phyloP scores from a whole-genome alignment of 768 basidiomycete species.

The Suillus clintonianus region DNA sequence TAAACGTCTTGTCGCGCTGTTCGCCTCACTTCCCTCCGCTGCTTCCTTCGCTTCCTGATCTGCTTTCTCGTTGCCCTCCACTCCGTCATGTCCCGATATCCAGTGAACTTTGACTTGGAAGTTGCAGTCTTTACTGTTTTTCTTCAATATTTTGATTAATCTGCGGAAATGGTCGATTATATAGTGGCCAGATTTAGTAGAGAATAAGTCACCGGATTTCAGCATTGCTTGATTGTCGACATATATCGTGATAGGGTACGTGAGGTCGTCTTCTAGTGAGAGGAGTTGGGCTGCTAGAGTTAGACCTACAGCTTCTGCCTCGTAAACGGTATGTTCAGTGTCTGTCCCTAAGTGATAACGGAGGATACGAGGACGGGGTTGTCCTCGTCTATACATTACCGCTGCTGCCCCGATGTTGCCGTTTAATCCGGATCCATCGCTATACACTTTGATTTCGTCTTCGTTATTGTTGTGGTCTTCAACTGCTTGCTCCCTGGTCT shows the following conservation, averaged over 20 bases:
- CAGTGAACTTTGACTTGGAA: background rate
- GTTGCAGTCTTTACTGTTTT: background rate
- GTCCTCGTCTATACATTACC: background rate
- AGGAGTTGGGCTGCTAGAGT: slow-evolving; percentile 14
- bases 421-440: slow-evolving; percentile 22
- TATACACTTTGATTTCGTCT: background rate
- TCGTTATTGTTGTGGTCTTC: background rate
- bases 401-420: slow-evolving; percentile 22
- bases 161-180: background rate
- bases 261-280: background rate
- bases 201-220: slow-evolving; percentile 21
- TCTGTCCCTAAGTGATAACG: slow-evolving; percentile 9
- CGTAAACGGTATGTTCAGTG: slow-evolving; percentile 24
- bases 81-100: background rate
- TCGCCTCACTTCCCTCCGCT: background rate
- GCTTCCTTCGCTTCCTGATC: slow-evolving; percentile 24
- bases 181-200: background rate
- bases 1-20: background rate
- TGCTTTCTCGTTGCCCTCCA: slow-evolving; percentile 21
- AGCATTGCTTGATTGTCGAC: slow-evolving; percentile 24
- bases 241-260: background rate
- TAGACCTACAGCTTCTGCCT: slow-evolving; percentile 25
- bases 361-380: slow-evolving; percentile 2
- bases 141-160: background rate
- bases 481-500: background rate